Evolutionary conservation across 495 filamentous ascomycete species (phyloP).

Genomic region (Aspergillus wentii): DNA sequence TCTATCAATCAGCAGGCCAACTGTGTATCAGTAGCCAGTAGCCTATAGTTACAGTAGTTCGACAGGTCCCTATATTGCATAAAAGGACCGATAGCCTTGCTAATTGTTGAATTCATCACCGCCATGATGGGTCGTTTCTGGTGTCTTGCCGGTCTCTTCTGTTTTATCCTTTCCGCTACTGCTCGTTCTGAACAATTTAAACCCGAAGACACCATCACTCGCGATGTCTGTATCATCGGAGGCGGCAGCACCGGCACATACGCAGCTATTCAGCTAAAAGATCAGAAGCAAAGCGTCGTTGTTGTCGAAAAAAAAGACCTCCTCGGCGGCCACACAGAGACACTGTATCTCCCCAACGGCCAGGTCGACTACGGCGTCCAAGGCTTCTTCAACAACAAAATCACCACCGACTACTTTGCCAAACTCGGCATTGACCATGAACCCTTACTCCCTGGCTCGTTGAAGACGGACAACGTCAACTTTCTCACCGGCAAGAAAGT

Average conservation of each 20-base stretch:
- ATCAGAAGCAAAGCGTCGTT: conserved; percentile 32
- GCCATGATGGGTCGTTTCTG: no score
- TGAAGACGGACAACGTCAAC: conserved; percentile 17
- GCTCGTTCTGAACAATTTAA: no score
- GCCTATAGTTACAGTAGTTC: no score
- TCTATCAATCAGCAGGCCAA: no score
- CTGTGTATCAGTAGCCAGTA: no score
- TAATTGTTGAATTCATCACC: no score
- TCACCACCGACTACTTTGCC: conserved; percentile 32
- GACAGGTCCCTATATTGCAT: no score
- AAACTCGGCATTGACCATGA: conserved; percentile 23
- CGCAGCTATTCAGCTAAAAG: conserved; percentile 35
- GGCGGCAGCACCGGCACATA: conserved; percentile 46
- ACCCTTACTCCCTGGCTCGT: conserved; percentile 22
- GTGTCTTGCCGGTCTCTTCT: no score
- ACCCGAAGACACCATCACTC: conserved; percentile 4
- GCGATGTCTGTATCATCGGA: conserved; percentile 46
- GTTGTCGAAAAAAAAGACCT: conserved; percentile 37
- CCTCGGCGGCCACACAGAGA: conserved; percentile 47
- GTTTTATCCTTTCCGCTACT: no score
- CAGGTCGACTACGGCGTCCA: conserved; percentile 41
- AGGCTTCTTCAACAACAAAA: conserved; percentile 30
- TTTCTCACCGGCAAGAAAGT: conserved; percentile 35
- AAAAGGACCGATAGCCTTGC: no score
- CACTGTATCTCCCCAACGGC: conserved; percentile 36